Conservation (phyloP, 768 basidiomycete species). For the Boletus vinaceobasis region DNA sequence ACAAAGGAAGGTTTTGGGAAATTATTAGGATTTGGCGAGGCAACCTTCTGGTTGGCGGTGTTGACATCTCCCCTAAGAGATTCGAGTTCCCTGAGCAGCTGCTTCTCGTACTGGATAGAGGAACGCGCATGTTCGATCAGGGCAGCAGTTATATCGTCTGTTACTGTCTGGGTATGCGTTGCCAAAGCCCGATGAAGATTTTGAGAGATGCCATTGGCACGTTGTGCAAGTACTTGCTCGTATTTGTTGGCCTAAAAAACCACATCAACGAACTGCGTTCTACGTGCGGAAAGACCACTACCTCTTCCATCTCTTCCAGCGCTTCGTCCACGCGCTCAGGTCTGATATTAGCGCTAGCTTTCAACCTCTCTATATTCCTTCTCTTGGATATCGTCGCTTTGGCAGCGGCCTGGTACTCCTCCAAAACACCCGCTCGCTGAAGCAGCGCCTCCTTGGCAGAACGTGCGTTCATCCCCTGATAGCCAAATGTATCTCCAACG, state of each 20-base stretch:
- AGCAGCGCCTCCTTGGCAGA: conserved; percentile 93
- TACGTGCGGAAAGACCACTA: conserved; percentile 28
- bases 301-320: conserved; percentile 90
- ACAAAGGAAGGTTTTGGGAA: conserved; percentile 60
- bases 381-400: conserved; percentile 93
- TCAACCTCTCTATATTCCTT: conserved; percentile 84
- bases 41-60: conserved; percentile 59
- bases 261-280: conserved; percentile 8
- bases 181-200: conserved; percentile 87
- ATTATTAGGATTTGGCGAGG: conserved; percentile 44
- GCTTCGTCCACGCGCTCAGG: conserved; percentile 88
- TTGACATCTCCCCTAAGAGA: conserved; percentile 73
- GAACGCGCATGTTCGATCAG: conserved; percentile 92
- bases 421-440: conserved; percentile 86
- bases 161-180: conserved; percentile 80
- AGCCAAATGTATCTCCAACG: conserved; percentile 92
- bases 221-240: conserved; percentile 77
- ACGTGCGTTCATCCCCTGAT: conserved; percentile 95
- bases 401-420: conserved; percentile 91
- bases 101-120: conserved; percentile 87
- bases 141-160: conserved; percentile 87
- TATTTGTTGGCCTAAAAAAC: conserved; percentile 76
- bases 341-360: conserved; percentile 80
- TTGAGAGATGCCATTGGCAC: conserved; percentile 91
- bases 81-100: conserved; percentile 84